Percentiles rank a stretch among this genome's conserved stretches.
Conservation (phyloP, 2,329 filamentous ascomycete species). For the Fusarium decemcellulare region DNA sequence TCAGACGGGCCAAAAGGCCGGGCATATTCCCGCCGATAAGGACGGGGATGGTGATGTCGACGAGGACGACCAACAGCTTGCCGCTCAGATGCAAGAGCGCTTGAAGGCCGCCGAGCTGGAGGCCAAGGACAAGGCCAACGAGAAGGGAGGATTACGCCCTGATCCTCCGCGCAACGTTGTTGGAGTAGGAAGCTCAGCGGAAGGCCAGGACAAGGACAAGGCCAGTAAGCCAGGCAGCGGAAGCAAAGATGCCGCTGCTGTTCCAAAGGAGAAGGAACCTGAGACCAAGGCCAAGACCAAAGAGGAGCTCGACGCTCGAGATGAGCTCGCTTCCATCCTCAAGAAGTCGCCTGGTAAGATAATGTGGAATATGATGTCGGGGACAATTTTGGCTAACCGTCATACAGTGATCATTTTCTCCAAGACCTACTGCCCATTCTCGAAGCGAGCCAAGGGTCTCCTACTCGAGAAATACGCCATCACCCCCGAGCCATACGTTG, state of each 20-base stretch:
- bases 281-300: conserved; percentile 70
- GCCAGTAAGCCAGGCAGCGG: conserved; percentile 56
- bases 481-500: conserved; percentile 84
- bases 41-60: conserved; percentile 70
- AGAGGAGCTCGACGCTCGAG: conserved; percentile 75
- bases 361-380: background rate
- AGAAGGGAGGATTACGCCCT: conserved; percentile 74
- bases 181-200: conserved; percentile 71
- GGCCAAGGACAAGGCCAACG: conserved; percentile 77
- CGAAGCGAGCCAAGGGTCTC: conserved; percentile 86
- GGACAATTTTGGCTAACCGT: conserved; percentile 24
- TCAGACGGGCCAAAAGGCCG: conserved; percentile 55
- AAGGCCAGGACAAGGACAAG: conserved; percentile 59
- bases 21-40: conserved; percentile 61
- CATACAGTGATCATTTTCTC: conserved; percentile 91
- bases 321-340: conserved; percentile 82
- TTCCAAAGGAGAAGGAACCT: conserved; percentile 48
- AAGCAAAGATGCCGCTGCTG: conserved; percentile 34
- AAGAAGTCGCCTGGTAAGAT: conserved; percentile 85
- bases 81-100: conserved; percentile 68
- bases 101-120: conserved; percentile 78
- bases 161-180: conserved; percentile 71
- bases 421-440: conserved; percentile 92
- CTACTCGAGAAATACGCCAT: conserved; percentile 89
- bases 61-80: conserved; percentile 68